These are phyloP conservation scores for Panicum miliaceum DNA, from an alignment of 176 grass and related monocot species.

Conservation along the genomic window DNA sequence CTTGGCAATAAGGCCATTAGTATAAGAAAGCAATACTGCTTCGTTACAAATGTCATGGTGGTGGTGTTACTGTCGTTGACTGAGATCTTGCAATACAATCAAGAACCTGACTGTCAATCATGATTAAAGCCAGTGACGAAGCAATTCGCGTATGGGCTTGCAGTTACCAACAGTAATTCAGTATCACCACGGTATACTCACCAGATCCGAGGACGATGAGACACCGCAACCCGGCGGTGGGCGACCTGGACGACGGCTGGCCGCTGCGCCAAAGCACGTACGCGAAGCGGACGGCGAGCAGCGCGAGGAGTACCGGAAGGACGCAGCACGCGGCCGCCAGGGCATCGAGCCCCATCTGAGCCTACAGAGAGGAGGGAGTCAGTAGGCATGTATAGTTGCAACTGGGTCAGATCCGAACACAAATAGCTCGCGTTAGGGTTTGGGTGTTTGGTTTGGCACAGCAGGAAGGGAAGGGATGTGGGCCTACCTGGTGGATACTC, in stretches of 20 bases:
- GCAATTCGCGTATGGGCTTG: background rate
- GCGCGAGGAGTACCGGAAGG: conserved; percentile 47
- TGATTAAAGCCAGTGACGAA: background rate
- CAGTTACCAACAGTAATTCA: background rate
- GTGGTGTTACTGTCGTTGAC: background rate
- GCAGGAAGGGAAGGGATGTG: background rate
- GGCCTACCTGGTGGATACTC: background rate
- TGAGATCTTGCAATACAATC: background rate
- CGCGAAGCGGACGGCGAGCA: conserved; percentile 51
- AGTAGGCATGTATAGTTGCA: background rate
- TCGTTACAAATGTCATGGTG: background rate
- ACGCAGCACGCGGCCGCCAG: background rate
- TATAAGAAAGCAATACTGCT: background rate
- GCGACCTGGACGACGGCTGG: conserved; percentile 22
- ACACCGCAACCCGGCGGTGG: conserved; percentile 34
- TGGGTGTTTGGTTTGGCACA: background rate
- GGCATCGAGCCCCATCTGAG: conserved; percentile 35
- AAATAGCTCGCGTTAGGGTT: background rate
- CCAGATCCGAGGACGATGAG: conserved; percentile 69
- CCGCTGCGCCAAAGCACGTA: conserved; percentile 56
- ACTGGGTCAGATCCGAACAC: background rate
- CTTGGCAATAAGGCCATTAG: background rate
- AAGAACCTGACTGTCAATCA: background rate
- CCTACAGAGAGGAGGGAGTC: background rate
- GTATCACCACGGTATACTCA: conserved; percentile 2